Base-by-base conservation (phyloP, 225 moss, liverwort and hornwort genomes). In the Thuidium tamariscinum region DNA sequence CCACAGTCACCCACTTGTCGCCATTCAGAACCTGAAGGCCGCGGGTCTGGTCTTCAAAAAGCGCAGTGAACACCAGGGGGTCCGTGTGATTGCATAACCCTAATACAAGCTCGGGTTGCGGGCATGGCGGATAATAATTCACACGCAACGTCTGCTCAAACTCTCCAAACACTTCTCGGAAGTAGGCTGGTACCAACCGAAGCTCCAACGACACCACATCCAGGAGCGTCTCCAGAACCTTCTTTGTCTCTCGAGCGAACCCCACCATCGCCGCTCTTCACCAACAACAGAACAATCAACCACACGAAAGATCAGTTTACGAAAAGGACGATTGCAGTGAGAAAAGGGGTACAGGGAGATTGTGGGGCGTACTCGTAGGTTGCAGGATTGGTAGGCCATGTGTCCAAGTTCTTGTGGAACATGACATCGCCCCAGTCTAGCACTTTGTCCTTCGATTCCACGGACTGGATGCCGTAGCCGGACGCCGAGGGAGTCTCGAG, bases 351-450 rank as follows among this genome's bases (percentile, higher is more conserved):
- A 22, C 37, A 41, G 46, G 32, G 60, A 49, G 27, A 21, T 23
- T 46, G 16, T 36, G 36, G 26, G 17, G 60, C 60, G 32, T 83
- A 92, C 93, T 85, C 91, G 88, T 92, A 93, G 23, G 20, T 69
- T 39, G 75, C 70, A 66, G 92, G 92, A 57, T 92, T 89, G 22
- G 83, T 13, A 76, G 92, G 93, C 92, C 91, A 94, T 25, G 39
- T 37, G 72, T 89, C 84, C 83, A 94, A 86, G 80, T 74, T 78
- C 56, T 88, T 87, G 81, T 88, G 90, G 37, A 92, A 89, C 66
- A 94, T 86, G 74, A 94, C 79, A 90, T 92, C 92, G 41, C 90
- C 89, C 92, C 94, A 94, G 86, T 92, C 92, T 55, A 86, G 80
- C 46, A 83, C 92, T 81, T 79, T 41, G 82, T 89, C 81, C 70